Evolutionary conservation across 495 filamentous ascomycete species (phyloP).

Genomic region (Entonaema liquescens): DNA sequence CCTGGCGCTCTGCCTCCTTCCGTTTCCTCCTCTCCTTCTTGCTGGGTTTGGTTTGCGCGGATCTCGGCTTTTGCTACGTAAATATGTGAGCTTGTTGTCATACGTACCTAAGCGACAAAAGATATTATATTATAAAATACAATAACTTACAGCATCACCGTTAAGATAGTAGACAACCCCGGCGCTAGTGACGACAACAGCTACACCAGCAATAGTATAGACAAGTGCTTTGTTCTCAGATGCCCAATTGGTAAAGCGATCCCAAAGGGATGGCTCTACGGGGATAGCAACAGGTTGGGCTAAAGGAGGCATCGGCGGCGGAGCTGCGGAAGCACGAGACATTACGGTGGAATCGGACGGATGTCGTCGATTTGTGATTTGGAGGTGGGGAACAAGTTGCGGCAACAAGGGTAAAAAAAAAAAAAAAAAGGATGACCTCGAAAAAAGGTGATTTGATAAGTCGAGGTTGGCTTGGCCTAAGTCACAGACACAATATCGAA

Average conservation of each 20-base stretch:
- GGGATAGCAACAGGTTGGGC: slow-evolving; percentile 50
- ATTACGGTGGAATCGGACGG: slow-evolving; percentile 39
- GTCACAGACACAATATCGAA: not conserved
- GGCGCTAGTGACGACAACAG: slow-evolving; percentile 87
- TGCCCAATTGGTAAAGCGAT: slow-evolving; percentile 88
- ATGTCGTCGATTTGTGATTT: slow-evolving; percentile 9
- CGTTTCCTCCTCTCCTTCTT: slow-evolving; percentile 70
- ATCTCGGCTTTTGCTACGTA: slow-evolving; percentile 40
- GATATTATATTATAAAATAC: not conserved
- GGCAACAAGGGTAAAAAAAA: slow-evolving; percentile 2
- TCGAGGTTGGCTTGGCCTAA: not conserved
- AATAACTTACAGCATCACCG: slow-evolving; percentile 56
- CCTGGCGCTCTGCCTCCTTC: slow-evolving; percentile 75
- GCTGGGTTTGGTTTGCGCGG: slow-evolving; percentile 52
- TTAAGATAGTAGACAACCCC: slow-evolving; percentile 90
- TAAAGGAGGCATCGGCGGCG: slow-evolving; percentile 51
- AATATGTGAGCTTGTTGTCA: slow-evolving; percentile 9
- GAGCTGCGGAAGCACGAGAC: slow-evolving; percentile 53
- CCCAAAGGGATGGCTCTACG: slow-evolving; percentile 77
- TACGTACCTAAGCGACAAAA: no score
- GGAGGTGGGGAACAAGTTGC: slow-evolving; percentile 1
- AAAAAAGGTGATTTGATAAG: not conserved
- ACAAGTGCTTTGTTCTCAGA: slow-evolving; percentile 94
- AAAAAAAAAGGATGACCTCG: no score
- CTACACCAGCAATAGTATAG: slow-evolving; percentile 94